A percentile compares a stretch with the other conserved stretches of the same genome.
Conservation (phyloP, 1,139 yeast species). For the Ashbya aceris region DNA sequence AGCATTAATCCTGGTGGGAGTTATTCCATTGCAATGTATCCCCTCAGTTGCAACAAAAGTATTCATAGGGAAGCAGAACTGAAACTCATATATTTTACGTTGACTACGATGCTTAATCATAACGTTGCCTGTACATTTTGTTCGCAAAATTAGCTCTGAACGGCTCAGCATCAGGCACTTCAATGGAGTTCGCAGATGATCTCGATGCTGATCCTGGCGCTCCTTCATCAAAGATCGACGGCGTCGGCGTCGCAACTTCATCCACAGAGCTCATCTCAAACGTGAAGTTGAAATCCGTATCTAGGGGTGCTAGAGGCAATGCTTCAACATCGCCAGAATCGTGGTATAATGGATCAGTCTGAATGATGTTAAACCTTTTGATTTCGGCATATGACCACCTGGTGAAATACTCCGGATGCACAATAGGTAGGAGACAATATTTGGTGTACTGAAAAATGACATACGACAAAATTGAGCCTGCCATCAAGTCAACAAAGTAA, state of each 20-base stretch:
- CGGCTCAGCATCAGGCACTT: constrained; percentile 6
- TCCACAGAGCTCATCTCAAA: constrained; percentile 18
- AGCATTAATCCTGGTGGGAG: too few species aligned
- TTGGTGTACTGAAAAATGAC: constrained; percentile 65
- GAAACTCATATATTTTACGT: not conserved
- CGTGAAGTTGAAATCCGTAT: constrained; percentile 10
- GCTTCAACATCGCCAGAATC: constrained; percentile 25
- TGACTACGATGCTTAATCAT: not conserved
- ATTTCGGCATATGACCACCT: constrained; percentile 69
- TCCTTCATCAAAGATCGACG: constrained; percentile 23
- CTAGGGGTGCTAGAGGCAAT: constrained; percentile 20
- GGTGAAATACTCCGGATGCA: constrained; percentile 52
- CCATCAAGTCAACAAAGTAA: constrained; percentile 84
- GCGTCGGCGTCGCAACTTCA: constrained; percentile 13
- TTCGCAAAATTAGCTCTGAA: not conserved
- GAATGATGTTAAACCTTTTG: constrained; percentile 27
- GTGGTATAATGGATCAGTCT: constrained; percentile 31
- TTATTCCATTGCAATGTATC: too few species aligned
- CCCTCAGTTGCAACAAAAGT: too few species aligned
- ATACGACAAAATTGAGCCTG: constrained; percentile 74
- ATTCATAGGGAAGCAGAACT: too few species aligned
- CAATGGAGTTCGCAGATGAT: constrained; percentile 27
- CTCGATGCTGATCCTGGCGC: constrained; percentile 20
- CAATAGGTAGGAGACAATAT: constrained; percentile 64
- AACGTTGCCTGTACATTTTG: constrained; percentile 1